Evolutionary conservation across 2,329 filamentous ascomycete species (phyloP).

Genomic region (Didymella glomerata): DNA sequence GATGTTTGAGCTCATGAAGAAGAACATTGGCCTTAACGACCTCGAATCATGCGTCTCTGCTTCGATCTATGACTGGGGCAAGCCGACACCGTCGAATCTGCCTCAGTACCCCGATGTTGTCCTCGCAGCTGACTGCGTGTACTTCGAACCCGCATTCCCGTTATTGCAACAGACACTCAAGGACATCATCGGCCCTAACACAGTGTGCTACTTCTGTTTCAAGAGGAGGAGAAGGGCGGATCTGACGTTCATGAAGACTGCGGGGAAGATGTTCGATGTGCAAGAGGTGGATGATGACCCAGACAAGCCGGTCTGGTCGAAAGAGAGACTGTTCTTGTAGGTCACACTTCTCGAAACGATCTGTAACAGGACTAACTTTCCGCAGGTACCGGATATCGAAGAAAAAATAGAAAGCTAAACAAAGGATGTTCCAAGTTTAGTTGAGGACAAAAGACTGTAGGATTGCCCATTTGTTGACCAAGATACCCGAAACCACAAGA

Average conservation of each 20-base stretch:
- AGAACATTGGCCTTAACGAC: slow-evolving; percentile 84
- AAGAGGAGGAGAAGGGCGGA: slow-evolving; percentile 84
- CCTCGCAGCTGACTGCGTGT: slow-evolving; percentile 95
- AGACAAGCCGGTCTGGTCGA: slow-evolving; percentile 55
- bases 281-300: slow-evolving; percentile 59
- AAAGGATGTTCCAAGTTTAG: not conserved
- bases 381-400: slow-evolving; percentile 35
- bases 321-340: slow-evolving; percentile 62
- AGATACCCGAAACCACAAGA: not conserved
- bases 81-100: slow-evolving; percentile 50
- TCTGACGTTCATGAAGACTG: slow-evolving; percentile 61
- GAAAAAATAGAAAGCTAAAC: slow-evolving; percentile 21
- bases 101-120: slow-evolving; percentile 76
- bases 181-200: slow-evolving; percentile 71
- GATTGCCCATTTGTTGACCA: not conserved
- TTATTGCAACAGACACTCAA: slow-evolving; percentile 80
- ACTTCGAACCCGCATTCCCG: slow-evolving; percentile 95
- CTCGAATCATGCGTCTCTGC: slow-evolving; percentile 71
- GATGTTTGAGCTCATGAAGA: slow-evolving; percentile 85
- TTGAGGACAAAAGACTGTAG: too few species aligned
- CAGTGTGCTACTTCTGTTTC: slow-evolving; percentile 88
- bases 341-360: slow-evolving; percentile 16
- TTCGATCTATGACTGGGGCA: slow-evolving; percentile 80
- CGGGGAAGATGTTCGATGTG: slow-evolving; percentile 59
- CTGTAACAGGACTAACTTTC: not conserved